Conservation (phyloP, 1,139 yeast genomes). For the Diutina siamensis region DNA sequence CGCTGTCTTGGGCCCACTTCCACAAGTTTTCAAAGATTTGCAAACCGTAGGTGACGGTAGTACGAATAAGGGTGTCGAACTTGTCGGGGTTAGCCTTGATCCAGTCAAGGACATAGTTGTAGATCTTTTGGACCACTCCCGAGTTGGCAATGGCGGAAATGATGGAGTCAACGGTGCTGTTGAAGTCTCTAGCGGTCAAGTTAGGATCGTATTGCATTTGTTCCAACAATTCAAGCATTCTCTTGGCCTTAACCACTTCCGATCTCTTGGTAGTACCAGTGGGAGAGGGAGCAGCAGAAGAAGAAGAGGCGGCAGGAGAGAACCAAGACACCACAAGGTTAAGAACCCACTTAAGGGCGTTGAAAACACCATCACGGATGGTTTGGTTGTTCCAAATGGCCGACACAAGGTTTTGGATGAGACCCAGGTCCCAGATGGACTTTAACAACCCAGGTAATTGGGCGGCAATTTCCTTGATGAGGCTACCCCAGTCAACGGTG, state of each 20-base stretch:
- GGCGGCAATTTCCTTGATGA: not conserved
- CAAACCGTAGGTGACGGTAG: not conserved
- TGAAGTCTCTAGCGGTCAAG: conserved; percentile 4
- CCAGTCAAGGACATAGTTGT: not conserved
- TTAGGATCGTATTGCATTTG: not conserved
- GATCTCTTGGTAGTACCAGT: not conserved
- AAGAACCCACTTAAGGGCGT: conserved; percentile 2
- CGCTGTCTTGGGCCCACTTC: not conserved
- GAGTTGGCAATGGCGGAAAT: not conserved
- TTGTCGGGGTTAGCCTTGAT: conserved; percentile 4
- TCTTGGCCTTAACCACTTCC: not conserved
- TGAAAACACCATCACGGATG: not conserved
- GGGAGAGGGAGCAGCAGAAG: not conserved
- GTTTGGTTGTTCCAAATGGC: not conserved
- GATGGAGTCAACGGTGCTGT: not conserved
- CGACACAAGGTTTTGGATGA: not conserved
- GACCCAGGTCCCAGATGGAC: conserved; percentile 1
- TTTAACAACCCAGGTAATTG: not conserved
- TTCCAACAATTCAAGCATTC: not conserved
- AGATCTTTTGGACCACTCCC: not conserved
- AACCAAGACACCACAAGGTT: not conserved
- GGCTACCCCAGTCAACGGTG: not conserved
- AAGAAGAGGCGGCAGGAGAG: not conserved
- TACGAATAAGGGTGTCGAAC: not conserved
- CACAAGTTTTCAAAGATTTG: not conserved